Conservation (phyloP, 371 early-diverging fungal genomes). For the Rhizopus arrhizus region DNA sequence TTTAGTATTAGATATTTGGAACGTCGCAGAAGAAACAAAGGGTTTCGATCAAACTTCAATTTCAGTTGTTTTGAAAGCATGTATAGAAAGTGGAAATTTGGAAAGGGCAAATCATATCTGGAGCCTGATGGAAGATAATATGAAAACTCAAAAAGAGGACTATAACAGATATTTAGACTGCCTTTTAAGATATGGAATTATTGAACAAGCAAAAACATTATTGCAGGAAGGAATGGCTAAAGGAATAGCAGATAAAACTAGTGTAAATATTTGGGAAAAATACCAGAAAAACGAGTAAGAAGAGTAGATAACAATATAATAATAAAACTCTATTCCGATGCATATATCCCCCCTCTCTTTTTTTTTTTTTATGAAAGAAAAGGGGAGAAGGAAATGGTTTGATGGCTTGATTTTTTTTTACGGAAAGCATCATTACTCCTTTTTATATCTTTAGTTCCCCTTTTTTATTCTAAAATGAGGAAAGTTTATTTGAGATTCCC, state of each 20-base stretch:
- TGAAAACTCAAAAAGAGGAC: slow-evolving; percentile 24
- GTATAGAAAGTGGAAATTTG: slow-evolving; percentile 13
- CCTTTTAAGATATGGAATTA: not conserved
- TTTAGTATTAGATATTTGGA: slow-evolving; percentile 43
- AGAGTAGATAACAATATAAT: not conserved
- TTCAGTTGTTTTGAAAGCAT: slow-evolving; percentile 19
- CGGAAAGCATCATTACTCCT: not conserved
- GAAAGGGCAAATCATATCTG: slow-evolving; percentile 26
- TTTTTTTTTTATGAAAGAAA: not conserved
- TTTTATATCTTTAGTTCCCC: not conserved
- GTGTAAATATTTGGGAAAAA: slow-evolving; percentile 18
- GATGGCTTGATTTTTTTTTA: not conserved
- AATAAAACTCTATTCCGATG: not conserved
- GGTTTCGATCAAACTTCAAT: slow-evolving; percentile 8
- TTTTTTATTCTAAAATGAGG: slow-evolving; percentile 2
- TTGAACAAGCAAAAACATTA: slow-evolving; percentile 1
- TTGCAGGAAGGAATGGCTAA: slow-evolving; percentile 9
- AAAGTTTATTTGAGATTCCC: slow-evolving; percentile 1
- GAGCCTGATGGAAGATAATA: slow-evolving; percentile 7
- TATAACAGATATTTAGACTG: slow-evolving; percentile 33
- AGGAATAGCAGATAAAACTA: slow-evolving; percentile 18
- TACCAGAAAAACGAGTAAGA: not conserved
- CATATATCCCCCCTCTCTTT: not conserved
- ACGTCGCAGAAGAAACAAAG: slow-evolving; percentile 7
- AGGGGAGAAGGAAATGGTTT: not conserved